Base-by-base conservation (phyloP, 83 land plant species). In the Picea abies region DNA sequence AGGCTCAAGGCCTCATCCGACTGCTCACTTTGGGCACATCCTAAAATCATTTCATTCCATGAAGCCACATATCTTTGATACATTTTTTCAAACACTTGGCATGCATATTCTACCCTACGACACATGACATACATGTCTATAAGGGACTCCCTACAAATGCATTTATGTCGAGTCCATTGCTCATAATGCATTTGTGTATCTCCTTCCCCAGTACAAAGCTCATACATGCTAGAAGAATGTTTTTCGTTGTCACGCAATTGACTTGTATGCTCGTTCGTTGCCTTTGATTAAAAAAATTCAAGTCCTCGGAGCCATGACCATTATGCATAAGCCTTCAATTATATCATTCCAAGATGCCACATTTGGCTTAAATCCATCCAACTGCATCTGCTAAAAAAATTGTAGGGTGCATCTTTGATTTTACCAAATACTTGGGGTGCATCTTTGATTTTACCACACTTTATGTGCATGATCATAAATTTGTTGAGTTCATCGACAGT, bases 61-160 rank as follows among this genome's bases (percentile, higher is more conserved):
- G 85, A 79, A 3, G 84, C 86, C 23, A 69, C 26, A 84, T 90
- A 87, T 60, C 32, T 66, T 61, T 60, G 66, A 64, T 62, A 60
- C 82, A 90, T 83, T 67, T 85, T 86, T 1, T 84, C 35, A 82
- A 85, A 90, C 25, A 73, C 35, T 60, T 79, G 85, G 0, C 17
- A 11, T 4, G 89, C 80, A 12, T 83, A 85, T 2, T 78, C 78
- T 9, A 85, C 75, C 52, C 81, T 63, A 29, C 85, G 81, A 79
- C 87, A 81, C 79, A 85, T 90, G 25, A 84, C 83, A 80, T 90
- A 90, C 79, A 90, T 76, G 75, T 90, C 84, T 2, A 90, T 32
- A n/a, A 90, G 37, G 4, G 89, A 83, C 84, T 90, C 1, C 81
- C 84, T 39, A 90, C 78, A 47, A 78, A 69, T 60, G 80, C 81